phyloP scores from a whole-genome alignment of 2,329 filamentous ascomycete genomes.

The Dactylonectria estremocensis region DNA sequence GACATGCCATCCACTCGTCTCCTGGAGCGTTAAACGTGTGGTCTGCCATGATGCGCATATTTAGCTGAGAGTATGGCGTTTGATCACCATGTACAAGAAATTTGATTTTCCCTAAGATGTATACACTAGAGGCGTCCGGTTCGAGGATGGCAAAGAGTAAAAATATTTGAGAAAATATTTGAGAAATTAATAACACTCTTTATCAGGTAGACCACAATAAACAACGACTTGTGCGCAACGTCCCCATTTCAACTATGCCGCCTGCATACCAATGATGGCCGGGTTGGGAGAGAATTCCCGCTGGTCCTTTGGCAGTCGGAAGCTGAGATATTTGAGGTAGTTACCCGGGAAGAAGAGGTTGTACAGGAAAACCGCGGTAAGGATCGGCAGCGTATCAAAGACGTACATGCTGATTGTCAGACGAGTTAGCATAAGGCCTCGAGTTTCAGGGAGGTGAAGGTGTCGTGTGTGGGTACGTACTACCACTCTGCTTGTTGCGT shows the following conservation, averaged over 20 bases:
- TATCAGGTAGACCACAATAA: no score
- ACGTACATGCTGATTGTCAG: constrained; percentile 30
- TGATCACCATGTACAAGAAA: no score
- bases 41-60: fast-evolving
- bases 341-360: constrained; percentile 38
- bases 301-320: constrained; percentile 28
- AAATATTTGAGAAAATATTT: not conserved
- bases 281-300: not conserved
- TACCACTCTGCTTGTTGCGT: constrained; percentile 43
- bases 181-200: not conserved
- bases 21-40: not conserved
- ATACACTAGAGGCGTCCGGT: not conserved
- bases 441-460: fast-evolving
- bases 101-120: not conserved
- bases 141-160: no score
- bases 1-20: not conserved
- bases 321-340: constrained; percentile 39
- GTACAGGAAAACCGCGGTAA: constrained; percentile 39
- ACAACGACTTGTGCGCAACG: no score
- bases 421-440: not conserved
- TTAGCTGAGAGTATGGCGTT: not conserved
- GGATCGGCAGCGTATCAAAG: constrained; percentile 37
- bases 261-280: not conserved
- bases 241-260: not conserved
- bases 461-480: constrained; percentile 16